phyloP scores from a whole-genome alignment of 2,329 filamentous ascomycete genomes.

The Epichloe amarillans region DNA sequence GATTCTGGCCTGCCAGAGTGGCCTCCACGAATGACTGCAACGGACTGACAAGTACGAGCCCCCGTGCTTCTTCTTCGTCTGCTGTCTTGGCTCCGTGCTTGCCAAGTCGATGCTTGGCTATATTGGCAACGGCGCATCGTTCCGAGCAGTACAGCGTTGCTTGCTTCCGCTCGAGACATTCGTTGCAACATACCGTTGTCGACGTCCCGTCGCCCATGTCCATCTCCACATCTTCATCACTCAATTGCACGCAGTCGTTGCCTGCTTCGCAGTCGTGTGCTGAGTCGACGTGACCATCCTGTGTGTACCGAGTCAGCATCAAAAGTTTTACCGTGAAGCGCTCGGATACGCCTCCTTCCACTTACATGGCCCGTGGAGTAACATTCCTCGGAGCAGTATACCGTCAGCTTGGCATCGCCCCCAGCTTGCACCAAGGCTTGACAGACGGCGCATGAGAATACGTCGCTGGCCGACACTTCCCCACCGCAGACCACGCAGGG shows the following conservation, averaged over 20 bases:
- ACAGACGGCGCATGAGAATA: conserved; percentile 31
- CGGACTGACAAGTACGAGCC: conserved; percentile 12
- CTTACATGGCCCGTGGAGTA: conserved; percentile 28
- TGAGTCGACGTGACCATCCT: conserved; percentile 26
- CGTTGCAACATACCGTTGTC: conserved; percentile 25
- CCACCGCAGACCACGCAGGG: conserved; percentile 26
- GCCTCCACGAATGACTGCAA: conserved; percentile 15
- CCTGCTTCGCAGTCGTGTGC: conserved; percentile 29
- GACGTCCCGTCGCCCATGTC: conserved; percentile 22
- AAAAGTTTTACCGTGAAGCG: not conserved
- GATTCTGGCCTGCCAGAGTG: conserved; percentile 18
- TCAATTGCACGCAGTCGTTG: conserved; percentile 24
- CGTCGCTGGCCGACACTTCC: conserved; percentile 19
- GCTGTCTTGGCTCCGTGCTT: conserved; percentile 17
- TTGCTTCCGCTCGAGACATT: conserved; percentile 26
- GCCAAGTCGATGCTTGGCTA: conserved; percentile 25
- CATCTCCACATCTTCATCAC: conserved; percentile 28
- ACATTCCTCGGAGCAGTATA: conserved; percentile 34
- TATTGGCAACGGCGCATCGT: conserved; percentile 27
- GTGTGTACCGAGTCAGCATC: conserved; percentile 11
- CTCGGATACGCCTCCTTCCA: conserved; percentile 1
- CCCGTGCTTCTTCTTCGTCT: conserved; percentile 9
- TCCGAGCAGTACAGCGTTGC: conserved; percentile 28
- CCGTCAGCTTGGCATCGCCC: conserved; percentile 20
- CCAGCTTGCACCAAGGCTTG: conserved; percentile 28